Evolutionary conservation across 208 protist genomes (phyloP).

Genomic region (Crithidia thermophila): DNA sequence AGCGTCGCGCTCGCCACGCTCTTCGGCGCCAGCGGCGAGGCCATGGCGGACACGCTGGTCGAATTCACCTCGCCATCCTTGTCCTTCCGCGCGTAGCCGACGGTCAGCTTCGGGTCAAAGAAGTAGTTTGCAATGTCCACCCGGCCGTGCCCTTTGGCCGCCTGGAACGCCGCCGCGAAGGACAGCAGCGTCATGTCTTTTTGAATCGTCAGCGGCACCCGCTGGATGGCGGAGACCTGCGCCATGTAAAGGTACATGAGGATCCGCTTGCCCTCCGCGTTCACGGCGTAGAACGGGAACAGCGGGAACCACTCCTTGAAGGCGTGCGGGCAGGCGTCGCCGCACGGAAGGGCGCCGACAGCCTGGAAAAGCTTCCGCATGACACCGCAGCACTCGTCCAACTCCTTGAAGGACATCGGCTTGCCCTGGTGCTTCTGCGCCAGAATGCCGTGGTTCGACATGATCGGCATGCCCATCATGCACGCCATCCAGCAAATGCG

Average conservation of each 20-base stretch:
- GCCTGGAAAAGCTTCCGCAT: slow-evolving; percentile 60
- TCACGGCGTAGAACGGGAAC: slow-evolving; percentile 68
- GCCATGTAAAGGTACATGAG: slow-evolving; percentile 57
- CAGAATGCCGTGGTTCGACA: slow-evolving; percentile 27
- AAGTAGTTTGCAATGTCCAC: slow-evolving; percentile 43
- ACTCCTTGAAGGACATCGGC: slow-evolving; percentile 44
- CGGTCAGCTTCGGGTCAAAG: slow-evolving; percentile 35
- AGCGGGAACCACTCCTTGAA: slow-evolving; percentile 57
- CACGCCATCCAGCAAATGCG: slow-evolving; percentile 54
- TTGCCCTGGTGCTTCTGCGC: slow-evolving; percentile 27
- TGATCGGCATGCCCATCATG: slow-evolving; percentile 63
- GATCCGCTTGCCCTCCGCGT: slow-evolving; percentile 57
- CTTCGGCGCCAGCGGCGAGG: slow-evolving; percentile 11
- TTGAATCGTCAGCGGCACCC: slow-evolving; percentile 37
- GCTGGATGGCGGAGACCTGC: slow-evolving; percentile 30
- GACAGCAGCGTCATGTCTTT: slow-evolving; percentile 49
- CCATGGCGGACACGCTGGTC: too few relatives aligned
- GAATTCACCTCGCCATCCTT: slow-evolving; percentile 6
- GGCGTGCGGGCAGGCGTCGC: slow-evolving; percentile 40
- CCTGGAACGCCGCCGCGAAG: slow-evolving; percentile 24
- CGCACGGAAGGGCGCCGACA: slow-evolving; percentile 55
- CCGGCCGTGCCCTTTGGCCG: slow-evolving; percentile 13
- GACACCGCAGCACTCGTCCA: slow-evolving; percentile 46
- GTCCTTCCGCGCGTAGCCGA: slow-evolving; percentile 16
- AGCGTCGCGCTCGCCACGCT: slow-evolving; percentile 11